Evolutionary conservation across 2,329 filamentous ascomycete genomes (phyloP).

Genomic region (Epichloe sibirici): DNA sequence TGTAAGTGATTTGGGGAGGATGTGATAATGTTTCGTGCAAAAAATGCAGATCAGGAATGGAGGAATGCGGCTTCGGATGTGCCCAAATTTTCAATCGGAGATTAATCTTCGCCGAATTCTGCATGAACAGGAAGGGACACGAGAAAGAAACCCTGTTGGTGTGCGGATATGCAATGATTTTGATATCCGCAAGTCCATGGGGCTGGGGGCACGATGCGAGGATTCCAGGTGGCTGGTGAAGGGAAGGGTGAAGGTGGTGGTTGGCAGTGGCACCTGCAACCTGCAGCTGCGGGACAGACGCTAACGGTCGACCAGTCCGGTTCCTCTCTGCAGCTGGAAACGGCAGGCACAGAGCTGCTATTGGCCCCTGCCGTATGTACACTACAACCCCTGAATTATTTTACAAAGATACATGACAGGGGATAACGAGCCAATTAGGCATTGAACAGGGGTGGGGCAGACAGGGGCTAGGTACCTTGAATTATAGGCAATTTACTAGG

Average conservation of each 20-base stretch:
- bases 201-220: background rate
- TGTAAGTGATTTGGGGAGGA: background rate
- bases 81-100: background rate
- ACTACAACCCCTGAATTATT: no score
- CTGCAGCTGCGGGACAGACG: background rate
- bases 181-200: background rate
- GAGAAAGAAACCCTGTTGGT: background rate
- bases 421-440: no score
- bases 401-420: no score
- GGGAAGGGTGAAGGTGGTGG: slow-evolving; percentile 2
- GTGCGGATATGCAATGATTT: background rate
- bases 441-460: no score
- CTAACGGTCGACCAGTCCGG: background rate
- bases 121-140: background rate
- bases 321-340: background rate
- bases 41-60: background rate
- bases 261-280: background rate
- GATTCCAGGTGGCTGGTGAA: slow-evolving; percentile 6
- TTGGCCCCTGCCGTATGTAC: background rate
- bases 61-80: background rate
- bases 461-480: no score
- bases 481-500: no score
- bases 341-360: background rate
- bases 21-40: background rate
- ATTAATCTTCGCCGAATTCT: background rate